Conservation (phyloP, 768 basidiomycete genomes). For the Suillus occidentalis region DNA sequence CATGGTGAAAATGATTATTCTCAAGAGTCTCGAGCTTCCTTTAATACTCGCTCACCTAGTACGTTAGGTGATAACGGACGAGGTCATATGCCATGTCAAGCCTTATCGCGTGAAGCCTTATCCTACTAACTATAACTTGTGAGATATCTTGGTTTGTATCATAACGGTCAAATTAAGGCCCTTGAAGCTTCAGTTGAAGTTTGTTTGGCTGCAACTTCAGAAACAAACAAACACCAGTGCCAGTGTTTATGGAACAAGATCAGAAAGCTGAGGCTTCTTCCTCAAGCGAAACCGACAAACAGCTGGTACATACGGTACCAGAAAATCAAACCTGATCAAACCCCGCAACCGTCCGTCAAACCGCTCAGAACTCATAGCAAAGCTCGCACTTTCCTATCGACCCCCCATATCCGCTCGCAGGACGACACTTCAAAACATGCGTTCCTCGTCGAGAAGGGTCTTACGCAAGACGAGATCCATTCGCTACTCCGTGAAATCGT, state of each 20-base stretch:
- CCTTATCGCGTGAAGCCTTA: not conserved
- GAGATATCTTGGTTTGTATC: not conserved
- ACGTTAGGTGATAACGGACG: not conserved
- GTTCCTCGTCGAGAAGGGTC: slow-evolving; percentile 72
- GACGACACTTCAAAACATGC: slow-evolving; percentile 54
- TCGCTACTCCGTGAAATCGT: slow-evolving; percentile 58
- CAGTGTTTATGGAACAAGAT: not conserved
- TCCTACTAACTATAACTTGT: not conserved
- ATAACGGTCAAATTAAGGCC: not conserved
- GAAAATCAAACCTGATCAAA: not conserved
- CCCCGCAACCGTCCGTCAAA: slow-evolving; percentile 17
- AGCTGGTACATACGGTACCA: not conserved
- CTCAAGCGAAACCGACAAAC: not conserved
- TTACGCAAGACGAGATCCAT: slow-evolving; percentile 61
- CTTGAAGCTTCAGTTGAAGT: too few species aligned
- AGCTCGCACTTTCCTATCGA: slow-evolving; percentile 64
- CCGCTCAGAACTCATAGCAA: slow-evolving; percentile 46
- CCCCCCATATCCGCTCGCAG: slow-evolving; percentile 63
- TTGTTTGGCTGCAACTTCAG: slow-evolving; percentile 1
- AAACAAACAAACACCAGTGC: not conserved
- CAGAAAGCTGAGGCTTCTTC: not conserved
- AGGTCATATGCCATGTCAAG: not conserved
- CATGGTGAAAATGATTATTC: not conserved
- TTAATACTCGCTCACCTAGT: not conserved
- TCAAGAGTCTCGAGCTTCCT: not conserved